Base-by-base conservation (phyloP, 768 basidiomycete species). In the Thelephora ganbajun region DNA sequence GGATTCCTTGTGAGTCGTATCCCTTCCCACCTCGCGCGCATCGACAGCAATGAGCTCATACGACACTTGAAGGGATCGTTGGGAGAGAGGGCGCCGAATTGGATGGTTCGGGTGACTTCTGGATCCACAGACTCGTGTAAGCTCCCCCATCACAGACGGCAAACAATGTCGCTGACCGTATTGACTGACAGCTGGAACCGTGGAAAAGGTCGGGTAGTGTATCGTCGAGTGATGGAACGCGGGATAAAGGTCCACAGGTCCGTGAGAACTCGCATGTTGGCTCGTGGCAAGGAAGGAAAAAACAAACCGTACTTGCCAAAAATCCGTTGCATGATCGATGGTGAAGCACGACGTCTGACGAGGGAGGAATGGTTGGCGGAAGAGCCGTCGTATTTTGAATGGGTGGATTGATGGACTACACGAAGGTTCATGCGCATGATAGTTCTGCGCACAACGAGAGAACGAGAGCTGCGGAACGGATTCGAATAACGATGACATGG, bases 221-320 rank as follows among this genome's bases (percentile, higher is more conserved):
- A 34, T 16, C 33, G 50, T 9, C 34, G 22, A 34, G 50, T 30
- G n/a, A 46, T 43, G 47, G 22, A 33, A 20, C 34, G 39, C 18
- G 52, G 50, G 12, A 35, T 53, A 16, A 44, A 48, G 46, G 46
- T 53, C 9, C 52, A 53, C 35, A 45, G 52, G 3, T 48, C 52
- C 14, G 52, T 53, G 4, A 53, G 51, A 50, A 51, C 50, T 11
- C 52, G 52, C 19, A 33, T 53, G n/a, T 49, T 50, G 35, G 46
- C 47, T 1, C 20, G 18, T 6, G 16, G 22, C 26, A 6, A 7
- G 2, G 14, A 16, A 18, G 39, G 39, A 7, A 41, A 14, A 7
- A 41, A 41, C 9, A 2, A 9, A 14, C 16, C 7, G 1, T 41
- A 41, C 39, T 18, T 6, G 39, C 39, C 39, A 22, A 14, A 41